Evolutionary conservation across 306 rosid genomes (phyloP).

Genomic region (Cicer cuneatum): DNA sequence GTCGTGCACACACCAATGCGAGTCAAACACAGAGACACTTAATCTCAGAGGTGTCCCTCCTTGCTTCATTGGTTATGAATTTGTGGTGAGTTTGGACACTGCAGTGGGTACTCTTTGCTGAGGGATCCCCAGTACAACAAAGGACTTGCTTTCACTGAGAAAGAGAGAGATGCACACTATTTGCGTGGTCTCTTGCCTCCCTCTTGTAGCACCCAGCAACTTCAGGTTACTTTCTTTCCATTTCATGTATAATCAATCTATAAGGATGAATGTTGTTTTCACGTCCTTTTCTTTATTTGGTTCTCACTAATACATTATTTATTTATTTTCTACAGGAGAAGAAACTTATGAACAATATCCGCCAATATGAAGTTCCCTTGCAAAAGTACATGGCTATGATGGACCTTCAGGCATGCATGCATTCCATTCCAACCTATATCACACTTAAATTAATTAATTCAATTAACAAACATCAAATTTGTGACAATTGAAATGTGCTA

Average conservation of each 20-base stretch:
- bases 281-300: neutral
- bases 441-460: neutral
- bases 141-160: slow-evolving; percentile 87
- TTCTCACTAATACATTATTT: neutral
- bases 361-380: slow-evolving; percentile 84
- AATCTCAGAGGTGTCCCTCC: too few relatives aligned
- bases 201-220: slow-evolving; percentile 61
- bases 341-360: slow-evolving; percentile 66
- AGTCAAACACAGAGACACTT: too few relatives aligned
- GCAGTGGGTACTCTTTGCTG: slow-evolving; percentile 89
- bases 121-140: slow-evolving; percentile 98
- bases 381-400: slow-evolving; percentile 84
- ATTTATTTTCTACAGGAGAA: slow-evolving; percentile 61
- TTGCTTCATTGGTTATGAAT: too few relatives aligned
- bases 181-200: slow-evolving; percentile 98
- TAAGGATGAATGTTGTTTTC: neutral
- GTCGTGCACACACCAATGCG: too few relatives aligned
- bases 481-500: neutral
- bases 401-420: slow-evolving; percentile 81
- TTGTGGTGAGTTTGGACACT: slow-evolving; percentile 45
- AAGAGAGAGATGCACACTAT: slow-evolving; percentile 95
- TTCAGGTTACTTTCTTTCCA: slow-evolving; percentile 72
- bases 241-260: neutral
- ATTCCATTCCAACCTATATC: slow-evolving; percentile 6
- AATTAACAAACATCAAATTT: slow-evolving; percentile 22